A percentile compares a stretch with the other conserved stretches of the same genome.
Conservation (phyloP, 371 early-diverging fungal genomes). For the Mortierella sp. region DNA sequence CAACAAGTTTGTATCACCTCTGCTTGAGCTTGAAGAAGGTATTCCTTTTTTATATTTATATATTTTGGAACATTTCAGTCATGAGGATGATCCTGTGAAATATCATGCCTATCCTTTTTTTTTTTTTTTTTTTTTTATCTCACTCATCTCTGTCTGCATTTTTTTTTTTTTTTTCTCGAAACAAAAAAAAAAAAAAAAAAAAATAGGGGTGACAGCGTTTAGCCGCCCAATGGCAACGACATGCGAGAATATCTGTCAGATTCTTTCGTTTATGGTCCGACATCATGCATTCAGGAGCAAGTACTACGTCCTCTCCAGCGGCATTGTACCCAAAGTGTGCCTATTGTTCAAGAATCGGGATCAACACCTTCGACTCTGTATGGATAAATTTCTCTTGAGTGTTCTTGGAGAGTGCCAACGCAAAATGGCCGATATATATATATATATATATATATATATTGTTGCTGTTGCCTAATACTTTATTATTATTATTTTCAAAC, state of each 20-base stretch:
- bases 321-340: conserved; percentile 66
- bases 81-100: too few relatives aligned
- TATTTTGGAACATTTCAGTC: too few relatives aligned
- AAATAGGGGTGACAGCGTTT: conserved; percentile 22
- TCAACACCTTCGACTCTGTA: conserved; percentile 77
- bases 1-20: conserved; percentile 64
- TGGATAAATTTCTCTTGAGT: conserved; percentile 15
- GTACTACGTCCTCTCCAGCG: conserved; percentile 73
- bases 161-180: neutral
- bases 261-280: conserved; percentile 74
- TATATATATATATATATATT: too few relatives aligned
- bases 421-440: too few relatives aligned
- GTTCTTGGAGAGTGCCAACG: too few relatives aligned
- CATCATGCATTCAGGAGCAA: conserved; percentile 84
- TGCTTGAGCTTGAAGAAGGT: conserved; percentile 59
- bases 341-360: conserved; percentile 76
- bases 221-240: conserved; percentile 49
- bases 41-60: too few relatives aligned
- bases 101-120: neutral
- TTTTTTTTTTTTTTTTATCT: neutral
- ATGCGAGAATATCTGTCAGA: conserved; percentile 75
- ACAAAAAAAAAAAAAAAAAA: neutral
- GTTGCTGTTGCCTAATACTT: too few relatives aligned
- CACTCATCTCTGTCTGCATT: neutral
- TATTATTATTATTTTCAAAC: neutral